Percentiles rank a stretch among this genome's conserved stretches.
phyloP scores from a whole-genome alignment of 805 yeast genomes.

The Kodamaea jinghongensis region DNA sequence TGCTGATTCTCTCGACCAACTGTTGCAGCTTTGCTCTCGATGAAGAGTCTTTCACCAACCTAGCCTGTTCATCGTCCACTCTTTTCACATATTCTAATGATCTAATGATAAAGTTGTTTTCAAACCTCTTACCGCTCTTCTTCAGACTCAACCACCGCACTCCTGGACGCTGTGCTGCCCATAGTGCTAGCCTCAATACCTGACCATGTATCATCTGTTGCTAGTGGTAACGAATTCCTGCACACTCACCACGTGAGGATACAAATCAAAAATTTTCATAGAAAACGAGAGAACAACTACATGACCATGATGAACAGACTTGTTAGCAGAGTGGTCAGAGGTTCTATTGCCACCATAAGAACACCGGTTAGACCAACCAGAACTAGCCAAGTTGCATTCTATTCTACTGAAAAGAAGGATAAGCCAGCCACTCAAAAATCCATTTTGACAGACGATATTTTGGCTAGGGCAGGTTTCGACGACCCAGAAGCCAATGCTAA shows the following conservation, averaged over 20 bases:
- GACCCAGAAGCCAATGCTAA: conserved; percentile 19
- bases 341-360: too few relatives aligned
- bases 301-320: background rate
- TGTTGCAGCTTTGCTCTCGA: conserved; percentile 20
- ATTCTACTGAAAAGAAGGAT: conserved; percentile 20
- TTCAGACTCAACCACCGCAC: background rate
- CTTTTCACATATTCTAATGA: conserved; percentile 27
- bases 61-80: conserved; percentile 25
- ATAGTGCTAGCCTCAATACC: too few relatives aligned
- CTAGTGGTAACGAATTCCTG: too few relatives aligned
- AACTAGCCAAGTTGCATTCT: background rate
- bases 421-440: conserved; percentile 37
- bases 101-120: conserved; percentile 13
- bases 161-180: too few relatives aligned
- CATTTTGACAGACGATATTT: conserved; percentile 74
- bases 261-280: too few relatives aligned
- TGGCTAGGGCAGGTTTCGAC: conserved; percentile 83
- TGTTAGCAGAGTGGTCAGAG: background rate
- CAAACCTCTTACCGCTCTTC: background rate
- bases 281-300: too few relatives aligned
- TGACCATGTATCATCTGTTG: too few relatives aligned
- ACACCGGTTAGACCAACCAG: too few relatives aligned
- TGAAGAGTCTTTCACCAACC: conserved; percentile 18
- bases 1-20: conserved; percentile 22
- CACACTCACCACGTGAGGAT: too few relatives aligned